Percentiles rank a stretch among this genome's conserved stretches.
Conservation (phyloP, 2,329 filamentous ascomycete species). For the Venturia aucupariae region DNA sequence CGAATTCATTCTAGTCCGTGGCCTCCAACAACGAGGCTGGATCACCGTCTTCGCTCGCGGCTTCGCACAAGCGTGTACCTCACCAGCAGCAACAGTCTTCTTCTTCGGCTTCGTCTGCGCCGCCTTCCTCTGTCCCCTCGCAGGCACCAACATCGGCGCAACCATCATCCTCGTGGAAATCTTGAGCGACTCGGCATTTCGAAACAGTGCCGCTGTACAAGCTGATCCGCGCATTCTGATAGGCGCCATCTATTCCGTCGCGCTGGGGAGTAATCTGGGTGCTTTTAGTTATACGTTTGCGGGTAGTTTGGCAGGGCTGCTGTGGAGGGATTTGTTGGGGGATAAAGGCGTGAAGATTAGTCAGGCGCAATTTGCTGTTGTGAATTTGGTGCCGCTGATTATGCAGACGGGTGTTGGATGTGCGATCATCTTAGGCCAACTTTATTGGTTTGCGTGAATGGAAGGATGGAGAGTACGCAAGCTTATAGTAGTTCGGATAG, state of each 20-base stretch:
- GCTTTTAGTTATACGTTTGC: slow-evolving; percentile 4
- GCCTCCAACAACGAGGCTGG: slow-evolving; percentile 1
- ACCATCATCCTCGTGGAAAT: slow-evolving; percentile 8
- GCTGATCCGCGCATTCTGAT: not conserved
- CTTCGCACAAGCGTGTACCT: slow-evolving; percentile 2
- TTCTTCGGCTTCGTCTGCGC: slow-evolving; percentile 5
- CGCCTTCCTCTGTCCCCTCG: not conserved
- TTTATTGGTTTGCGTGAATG: not conserved
- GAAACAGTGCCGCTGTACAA: not conserved
- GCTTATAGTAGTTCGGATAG: not conserved
- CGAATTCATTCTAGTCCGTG: slow-evolving; percentile 6
- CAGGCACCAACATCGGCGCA: slow-evolving; percentile 2
- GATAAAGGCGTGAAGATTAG: slow-evolving; percentile 1
- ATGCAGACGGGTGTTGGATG: slow-evolving; percentile 3
- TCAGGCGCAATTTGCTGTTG: not conserved
- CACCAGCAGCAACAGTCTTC: not conserved
- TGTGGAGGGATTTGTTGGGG: not conserved
- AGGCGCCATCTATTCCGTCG: not conserved
- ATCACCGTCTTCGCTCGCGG: not conserved
- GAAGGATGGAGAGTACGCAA: not conserved
- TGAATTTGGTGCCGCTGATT: not conserved
- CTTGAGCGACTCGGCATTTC: not conserved
- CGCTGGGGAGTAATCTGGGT: not conserved
- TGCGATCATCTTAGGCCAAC: not conserved
- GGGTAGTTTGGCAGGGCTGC: not conserved